phyloP scores from a whole-genome alignment of 2,329 filamentous ascomycete genomes.

The Aschersonia sp. region DNA sequence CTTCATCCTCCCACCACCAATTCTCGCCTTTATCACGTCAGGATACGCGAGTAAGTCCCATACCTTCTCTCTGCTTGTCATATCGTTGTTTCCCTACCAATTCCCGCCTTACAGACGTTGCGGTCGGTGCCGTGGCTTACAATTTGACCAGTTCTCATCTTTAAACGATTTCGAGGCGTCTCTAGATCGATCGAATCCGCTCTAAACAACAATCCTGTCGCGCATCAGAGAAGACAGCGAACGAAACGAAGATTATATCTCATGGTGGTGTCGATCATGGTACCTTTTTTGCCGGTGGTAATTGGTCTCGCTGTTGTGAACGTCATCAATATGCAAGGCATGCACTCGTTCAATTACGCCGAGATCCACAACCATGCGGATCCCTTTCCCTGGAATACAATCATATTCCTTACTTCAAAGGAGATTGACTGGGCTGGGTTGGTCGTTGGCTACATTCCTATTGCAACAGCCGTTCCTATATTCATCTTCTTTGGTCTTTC shows the following conservation, averaged over 20 bases:
- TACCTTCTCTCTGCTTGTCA: background rate
- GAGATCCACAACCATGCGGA: conserved; percentile 22
- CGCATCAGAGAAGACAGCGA: conserved; percentile 27
- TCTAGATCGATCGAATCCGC: conserved; percentile 24
- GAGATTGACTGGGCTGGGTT: conserved; percentile 22
- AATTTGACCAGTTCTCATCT: conserved; percentile 25
- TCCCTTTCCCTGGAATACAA: conserved; percentile 29
- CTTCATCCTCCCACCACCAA: conserved; percentile 28
- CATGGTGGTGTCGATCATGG: conserved; percentile 36
- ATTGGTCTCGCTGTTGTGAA: conserved; percentile 26
- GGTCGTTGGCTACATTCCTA: conserved; percentile 33
- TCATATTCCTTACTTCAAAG: conserved; percentile 29
- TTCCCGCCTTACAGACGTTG: too few species aligned
- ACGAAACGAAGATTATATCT: conserved; percentile 38
- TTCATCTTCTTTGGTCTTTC: conserved; percentile 41
- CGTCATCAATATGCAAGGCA: conserved; percentile 15
- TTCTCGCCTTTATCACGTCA: conserved; percentile 27
- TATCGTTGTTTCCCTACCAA: background rate
- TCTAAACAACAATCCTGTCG: conserved; percentile 24
- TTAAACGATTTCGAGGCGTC: conserved; percentile 30
- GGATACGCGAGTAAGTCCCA: conserved; percentile 31
- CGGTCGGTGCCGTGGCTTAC: background rate
- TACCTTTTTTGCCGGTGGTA: conserved; percentile 35
- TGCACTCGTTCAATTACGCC: conserved; percentile 24
- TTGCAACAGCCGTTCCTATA: conserved; percentile 30